Evolutionary conservation across 257 asterid genomes (phyloP).

Genomic region (Apocynum venetum): DNA sequence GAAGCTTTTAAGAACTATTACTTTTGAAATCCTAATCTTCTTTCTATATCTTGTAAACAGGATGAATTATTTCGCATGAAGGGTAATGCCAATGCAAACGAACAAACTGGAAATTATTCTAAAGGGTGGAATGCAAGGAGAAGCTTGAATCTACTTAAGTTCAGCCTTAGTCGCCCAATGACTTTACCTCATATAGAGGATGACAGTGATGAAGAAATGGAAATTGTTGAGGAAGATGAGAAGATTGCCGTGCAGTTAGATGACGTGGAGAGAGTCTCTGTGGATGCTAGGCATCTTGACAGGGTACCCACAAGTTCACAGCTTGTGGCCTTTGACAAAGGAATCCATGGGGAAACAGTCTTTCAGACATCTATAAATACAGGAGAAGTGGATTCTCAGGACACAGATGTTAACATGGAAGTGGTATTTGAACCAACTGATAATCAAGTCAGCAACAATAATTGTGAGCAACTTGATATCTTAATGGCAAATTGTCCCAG

Average conservation of each 20-base stretch:
- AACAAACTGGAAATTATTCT: slow-evolving; percentile 51
- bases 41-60: slow-evolving; percentile 21
- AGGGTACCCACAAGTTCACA: slow-evolving; percentile 4
- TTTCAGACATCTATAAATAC: slow-evolving; percentile 15
- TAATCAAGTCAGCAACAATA: slow-evolving; percentile 26
- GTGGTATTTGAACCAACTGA: slow-evolving; percentile 45
- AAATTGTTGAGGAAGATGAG: slow-evolving; percentile 59
- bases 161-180: slow-evolving; percentile 86
- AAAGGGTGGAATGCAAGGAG: slow-evolving; percentile 89
- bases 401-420: slow-evolving; percentile 72
- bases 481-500: slow-evolving; percentile 3
- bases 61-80: slow-evolving; percentile 83
- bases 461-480: slow-evolving; percentile 10
- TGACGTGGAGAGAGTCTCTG: background rate
- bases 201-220: slow-evolving; percentile 97
- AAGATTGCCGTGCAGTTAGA: slow-evolving; percentile 12
- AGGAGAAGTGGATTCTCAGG: slow-evolving; percentile 12
- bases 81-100: slow-evolving; percentile 50
- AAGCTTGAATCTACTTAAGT: slow-evolving; percentile 85
- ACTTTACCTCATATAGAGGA: slow-evolving; percentile 55
- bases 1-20: background rate
- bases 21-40: background rate
- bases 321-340: slow-evolving; percentile 23
- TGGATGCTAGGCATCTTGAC: slow-evolving; percentile 17
- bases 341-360: slow-evolving; percentile 14